Conservation (phyloP, 2,329 filamentous ascomycete species). For the Paraphoma chrysanthemicola region DNA sequence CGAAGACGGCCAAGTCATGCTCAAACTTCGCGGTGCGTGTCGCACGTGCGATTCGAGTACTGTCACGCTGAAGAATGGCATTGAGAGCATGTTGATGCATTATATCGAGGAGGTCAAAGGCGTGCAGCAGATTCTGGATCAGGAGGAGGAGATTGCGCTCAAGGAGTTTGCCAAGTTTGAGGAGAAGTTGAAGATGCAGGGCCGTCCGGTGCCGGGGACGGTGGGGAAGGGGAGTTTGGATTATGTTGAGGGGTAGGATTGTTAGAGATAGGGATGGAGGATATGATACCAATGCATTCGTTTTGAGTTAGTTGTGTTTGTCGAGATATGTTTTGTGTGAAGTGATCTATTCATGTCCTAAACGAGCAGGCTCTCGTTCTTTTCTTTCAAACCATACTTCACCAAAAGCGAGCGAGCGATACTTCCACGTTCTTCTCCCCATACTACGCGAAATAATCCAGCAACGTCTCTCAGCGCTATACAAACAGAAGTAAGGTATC, state of each 20-base stretch:
- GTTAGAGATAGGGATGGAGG: not conserved
- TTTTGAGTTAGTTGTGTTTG: not conserved
- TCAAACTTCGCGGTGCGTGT: conserved; percentile 92
- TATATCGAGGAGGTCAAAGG: conserved; percentile 96
- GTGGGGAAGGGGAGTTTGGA: conserved; percentile 62
- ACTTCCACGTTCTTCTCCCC: no score
- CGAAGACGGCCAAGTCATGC: conserved; percentile 78
- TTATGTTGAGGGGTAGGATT: conserved; percentile 45
- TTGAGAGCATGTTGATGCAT: conserved; percentile 94
- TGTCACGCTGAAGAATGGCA: conserved; percentile 95
- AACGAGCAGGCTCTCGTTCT: not conserved
- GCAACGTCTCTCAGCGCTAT: no score
- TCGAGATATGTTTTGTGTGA: no score
- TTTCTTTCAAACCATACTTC: no score
- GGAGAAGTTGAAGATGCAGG: conserved; percentile 74
- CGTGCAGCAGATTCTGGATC: conserved; percentile 87
- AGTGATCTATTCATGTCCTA: no score
- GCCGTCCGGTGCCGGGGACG: conserved; percentile 60
- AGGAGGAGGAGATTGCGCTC: conserved; percentile 87
- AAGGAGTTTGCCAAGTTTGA: conserved; percentile 94
- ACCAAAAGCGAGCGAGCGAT: no score
- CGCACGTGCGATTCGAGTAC: conserved; percentile 96
- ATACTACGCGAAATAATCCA: no score
- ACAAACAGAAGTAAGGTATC: no score
- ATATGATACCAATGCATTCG: conserved; percentile 4